phyloP scores from a whole-genome alignment of 73 alveolate species.

The Paraurostyla sp. region DNA sequence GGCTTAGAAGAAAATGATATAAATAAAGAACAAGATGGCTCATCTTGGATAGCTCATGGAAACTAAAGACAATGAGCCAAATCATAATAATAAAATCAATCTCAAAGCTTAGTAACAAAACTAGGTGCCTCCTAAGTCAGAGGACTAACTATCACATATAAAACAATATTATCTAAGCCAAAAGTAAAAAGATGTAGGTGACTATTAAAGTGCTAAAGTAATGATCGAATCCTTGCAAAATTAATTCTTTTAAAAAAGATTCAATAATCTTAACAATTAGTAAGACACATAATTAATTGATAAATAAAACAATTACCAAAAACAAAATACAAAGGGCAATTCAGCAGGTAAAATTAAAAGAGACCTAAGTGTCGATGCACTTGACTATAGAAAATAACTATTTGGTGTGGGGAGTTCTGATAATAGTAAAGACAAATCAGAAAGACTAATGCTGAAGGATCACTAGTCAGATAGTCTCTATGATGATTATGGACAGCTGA shows the following conservation, averaged over 20 bases:
- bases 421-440: not conserved
- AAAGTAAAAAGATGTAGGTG: not conserved
- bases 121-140: not conserved
- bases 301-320: too few relatives aligned
- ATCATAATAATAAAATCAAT: not conserved
- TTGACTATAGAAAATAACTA: constrained; percentile 4
- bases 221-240: not conserved
- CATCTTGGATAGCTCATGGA: not conserved
- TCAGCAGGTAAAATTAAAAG: not conserved
- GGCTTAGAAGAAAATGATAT: not conserved
- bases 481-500: too few relatives aligned
- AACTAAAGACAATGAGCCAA: too few relatives aligned
- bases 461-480: too few relatives aligned
- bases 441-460: not conserved
- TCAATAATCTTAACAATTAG: not conserved
- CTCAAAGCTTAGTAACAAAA: not conserved
- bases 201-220: not conserved
- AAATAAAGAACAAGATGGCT: not conserved
- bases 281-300: not conserved
- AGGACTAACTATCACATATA: not conserved
- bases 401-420: constrained; percentile 22
- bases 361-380: constrained; percentile 20
- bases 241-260: not conserved
- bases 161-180: not conserved
- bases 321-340: constrained; percentile 6